phyloP scores from a whole-genome alignment of 306 rosid species.

The Malus asiatica region DNA sequence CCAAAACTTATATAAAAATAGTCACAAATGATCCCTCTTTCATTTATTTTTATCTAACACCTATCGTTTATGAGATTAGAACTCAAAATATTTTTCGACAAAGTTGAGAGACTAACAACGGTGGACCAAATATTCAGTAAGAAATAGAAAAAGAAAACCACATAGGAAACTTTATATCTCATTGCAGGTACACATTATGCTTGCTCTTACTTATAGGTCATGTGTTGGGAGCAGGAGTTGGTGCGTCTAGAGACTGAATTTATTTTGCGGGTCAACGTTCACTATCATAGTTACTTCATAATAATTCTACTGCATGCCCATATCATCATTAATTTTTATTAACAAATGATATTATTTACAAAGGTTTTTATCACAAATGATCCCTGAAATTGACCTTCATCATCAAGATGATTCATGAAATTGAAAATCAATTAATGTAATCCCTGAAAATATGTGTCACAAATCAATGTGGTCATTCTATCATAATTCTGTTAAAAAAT shows the following conservation, averaged over 20 bases:
- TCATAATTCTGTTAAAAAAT: too few species aligned
- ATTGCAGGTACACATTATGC: not conserved
- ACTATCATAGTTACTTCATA: conserved; percentile 4
- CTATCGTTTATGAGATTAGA: too few species aligned
- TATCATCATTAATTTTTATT: not conserved
- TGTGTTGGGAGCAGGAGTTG: conserved; percentile 35
- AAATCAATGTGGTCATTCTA: too few species aligned
- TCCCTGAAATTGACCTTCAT: too few species aligned
- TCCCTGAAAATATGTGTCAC: too few species aligned
- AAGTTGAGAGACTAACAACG: not conserved
- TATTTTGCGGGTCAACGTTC: conserved; percentile 40
- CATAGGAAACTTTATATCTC: not conserved
- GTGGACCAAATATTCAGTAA: not conserved
- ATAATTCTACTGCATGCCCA: conserved; percentile 5
- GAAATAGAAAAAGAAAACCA: not conserved
- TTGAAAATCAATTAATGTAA: too few species aligned
- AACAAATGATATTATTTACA: too few species aligned
- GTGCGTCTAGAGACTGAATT: conserved; percentile 26
- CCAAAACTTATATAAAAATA: conserved; percentile 14
- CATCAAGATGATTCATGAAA: too few species aligned
- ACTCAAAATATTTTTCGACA: not conserved
- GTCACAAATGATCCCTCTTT: conserved; percentile 14
- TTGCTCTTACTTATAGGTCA: conserved; percentile 26
- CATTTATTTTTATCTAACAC: not conserved
- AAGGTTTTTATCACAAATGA: too few species aligned